Evolutionary conservation across 2,329 filamentous ascomycete genomes (phyloP), one percentile per base, ranked within the genome.

Genomic region (Ophiocordyceps camponoti-rufipedis): DNA sequence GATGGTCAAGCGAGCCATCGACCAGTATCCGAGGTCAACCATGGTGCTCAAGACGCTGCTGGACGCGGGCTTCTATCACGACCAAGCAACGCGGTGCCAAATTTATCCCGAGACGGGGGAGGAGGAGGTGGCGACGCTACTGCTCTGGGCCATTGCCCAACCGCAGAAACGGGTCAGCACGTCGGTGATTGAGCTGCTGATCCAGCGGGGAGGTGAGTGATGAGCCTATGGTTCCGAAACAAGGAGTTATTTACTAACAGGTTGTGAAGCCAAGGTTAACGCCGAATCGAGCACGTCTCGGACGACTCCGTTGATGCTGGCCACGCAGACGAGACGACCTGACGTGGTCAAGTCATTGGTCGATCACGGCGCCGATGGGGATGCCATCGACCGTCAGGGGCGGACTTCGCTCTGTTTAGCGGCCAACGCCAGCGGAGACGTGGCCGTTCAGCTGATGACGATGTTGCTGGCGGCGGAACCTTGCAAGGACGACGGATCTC

Each of bases 151-250:
- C 0, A 63, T 82, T 44, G 60, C 74, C 7, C 75, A 80, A 49
- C 73, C 74, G 0, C 74, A 79, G 50, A 81, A 80, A 56, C 70
- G 69, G 48, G 67, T 81, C 44, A 78, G 74, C 56, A 74, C 71
- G 32, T 56, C 63, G 5, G 60, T 81, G 41, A 71, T 83, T 46
- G 64, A 72, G 49, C 57, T 75, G 43, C 61, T 82, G 18, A 59
- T 82, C n/a, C 60, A 53, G 55, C 66, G 49, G 54, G 69, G 43
- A 42, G 59, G 62, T 63, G 52, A 56, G 62, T 54, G 16, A 39
- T 12, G 9, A 10, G 16, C 2, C 12, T 10, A 5, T 28, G 16
- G 16, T 19, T 50, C 32, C 19, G 13, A 33, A 43, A 11, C 38
- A 31, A 10, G 18, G 12, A 14, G 28, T 7, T 13, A 31, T 45